phyloP scores from a whole-genome alignment of 148 eudicot genomes.

The Hydrangea macrophylla region DNA sequence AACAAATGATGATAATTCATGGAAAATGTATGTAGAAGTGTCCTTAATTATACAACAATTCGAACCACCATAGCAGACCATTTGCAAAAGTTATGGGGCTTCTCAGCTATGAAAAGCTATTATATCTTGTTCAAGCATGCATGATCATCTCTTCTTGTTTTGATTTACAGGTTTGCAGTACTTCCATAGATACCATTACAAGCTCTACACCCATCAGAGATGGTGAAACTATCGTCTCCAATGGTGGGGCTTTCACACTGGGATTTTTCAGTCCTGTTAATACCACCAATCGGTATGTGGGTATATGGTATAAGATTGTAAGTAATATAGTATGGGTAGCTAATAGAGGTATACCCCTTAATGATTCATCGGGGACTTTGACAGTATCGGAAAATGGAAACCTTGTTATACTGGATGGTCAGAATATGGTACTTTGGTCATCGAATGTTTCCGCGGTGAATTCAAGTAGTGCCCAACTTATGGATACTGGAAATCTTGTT shows the following conservation, averaged over 20 bases:
- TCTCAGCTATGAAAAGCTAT: no score
- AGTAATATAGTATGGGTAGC: slow-evolving; percentile 25
- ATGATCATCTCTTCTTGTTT: neutral
- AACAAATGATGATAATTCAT: no score
- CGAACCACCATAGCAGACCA: no score
- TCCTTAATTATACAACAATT: no score
- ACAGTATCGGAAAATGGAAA: slow-evolving; percentile 23
- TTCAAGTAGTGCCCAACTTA: slow-evolving; percentile 16
- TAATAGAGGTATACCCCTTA: slow-evolving; percentile 25
- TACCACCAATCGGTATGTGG: slow-evolving; percentile 25
- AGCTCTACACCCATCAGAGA: slow-evolving; percentile 16
- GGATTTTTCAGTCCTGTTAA: slow-evolving; percentile 30
- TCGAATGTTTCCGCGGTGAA: slow-evolving; percentile 5
- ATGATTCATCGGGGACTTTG: slow-evolving; percentile 18
- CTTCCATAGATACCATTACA: slow-evolving; percentile 20
- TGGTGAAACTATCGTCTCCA: slow-evolving; percentile 18
- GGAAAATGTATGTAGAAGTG: no score
- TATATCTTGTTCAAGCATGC: no score
- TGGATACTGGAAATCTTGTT: slow-evolving; percentile 29
- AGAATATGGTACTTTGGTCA: slow-evolving; percentile 23
- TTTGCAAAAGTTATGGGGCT: no score
- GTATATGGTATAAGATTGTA: slow-evolving; percentile 24
- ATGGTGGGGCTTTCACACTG: slow-evolving; percentile 23
- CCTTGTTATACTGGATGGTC: slow-evolving; percentile 16
- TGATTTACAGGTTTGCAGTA: neutral